Percentiles rank a stretch among this genome's conserved stretches.
Evolutionary conservation across 1,139 yeast species (phyloP).

Genomic region (Williopsis jadinii): DNA sequence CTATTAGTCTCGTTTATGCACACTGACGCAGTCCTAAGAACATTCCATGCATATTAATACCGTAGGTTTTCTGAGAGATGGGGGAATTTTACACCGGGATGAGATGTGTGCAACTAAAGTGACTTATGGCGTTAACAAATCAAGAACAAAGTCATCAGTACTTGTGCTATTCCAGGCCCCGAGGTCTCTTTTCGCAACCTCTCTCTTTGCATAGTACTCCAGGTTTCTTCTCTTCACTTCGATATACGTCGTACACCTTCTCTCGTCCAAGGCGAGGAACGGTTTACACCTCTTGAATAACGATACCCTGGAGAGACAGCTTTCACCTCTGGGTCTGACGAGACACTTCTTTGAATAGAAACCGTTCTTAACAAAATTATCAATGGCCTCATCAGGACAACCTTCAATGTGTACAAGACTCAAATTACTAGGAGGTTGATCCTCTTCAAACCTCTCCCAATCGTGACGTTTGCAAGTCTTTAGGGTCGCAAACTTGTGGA

Average conservation of each 20-base stretch:
- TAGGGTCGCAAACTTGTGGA: conserved; percentile 6
- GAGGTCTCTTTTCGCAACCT: conserved; percentile 6
- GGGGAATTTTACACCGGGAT: too few species aligned
- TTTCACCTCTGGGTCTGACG: conserved; percentile 40
- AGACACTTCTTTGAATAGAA: conserved; percentile 37
- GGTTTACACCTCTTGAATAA: conserved; percentile 20
- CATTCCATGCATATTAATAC: too few species aligned
- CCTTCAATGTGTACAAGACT: conserved; percentile 31
- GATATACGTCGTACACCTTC: conserved; percentile 19
- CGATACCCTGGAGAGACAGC: conserved; percentile 31
- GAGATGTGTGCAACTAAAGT: too few species aligned
- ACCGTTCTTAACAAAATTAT: conserved; percentile 51
- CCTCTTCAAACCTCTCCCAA: conserved; percentile 22
- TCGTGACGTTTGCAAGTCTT: conserved; percentile 19
- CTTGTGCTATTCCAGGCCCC: conserved; percentile 18
- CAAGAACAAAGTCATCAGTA: conserved; percentile 14
- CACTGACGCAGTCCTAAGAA: too few species aligned
- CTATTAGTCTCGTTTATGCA: too few species aligned
- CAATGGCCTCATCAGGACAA: conserved; percentile 33
- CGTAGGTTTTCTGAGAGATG: too few species aligned
- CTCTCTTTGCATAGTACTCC: conserved; percentile 14
- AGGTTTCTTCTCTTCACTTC: conserved; percentile 20
- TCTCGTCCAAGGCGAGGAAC: conserved; percentile 13
- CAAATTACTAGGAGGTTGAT: conserved; percentile 27
- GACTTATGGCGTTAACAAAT: too few species aligned